Evolutionary conservation across 257 asterid species (phyloP).

Genomic region (Solanum gracilifrons): DNA sequence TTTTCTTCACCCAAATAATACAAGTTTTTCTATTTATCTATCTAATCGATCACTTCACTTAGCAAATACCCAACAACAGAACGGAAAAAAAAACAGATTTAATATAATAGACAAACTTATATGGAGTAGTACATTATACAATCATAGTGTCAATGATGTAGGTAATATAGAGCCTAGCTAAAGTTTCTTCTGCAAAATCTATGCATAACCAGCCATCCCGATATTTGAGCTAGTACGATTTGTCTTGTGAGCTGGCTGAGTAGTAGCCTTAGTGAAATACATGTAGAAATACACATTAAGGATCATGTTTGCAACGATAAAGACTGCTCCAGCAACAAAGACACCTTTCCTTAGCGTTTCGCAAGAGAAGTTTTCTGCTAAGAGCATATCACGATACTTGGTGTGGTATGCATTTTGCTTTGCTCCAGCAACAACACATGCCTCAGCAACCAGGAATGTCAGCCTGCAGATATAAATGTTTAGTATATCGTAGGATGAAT

Average conservation of each 20-base stretch:
- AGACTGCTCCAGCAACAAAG: slow-evolving; percentile 91
- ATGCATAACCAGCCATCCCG: slow-evolving; percentile 52
- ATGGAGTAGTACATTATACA: background rate
- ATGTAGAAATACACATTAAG: slow-evolving; percentile 63
- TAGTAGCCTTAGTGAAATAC: slow-evolving; percentile 71
- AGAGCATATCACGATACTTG: slow-evolving; percentile 45
- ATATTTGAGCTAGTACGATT: slow-evolving; percentile 34
- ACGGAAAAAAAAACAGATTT: background rate
- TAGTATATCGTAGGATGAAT: background rate
- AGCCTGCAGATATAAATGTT: slow-evolving; percentile 33
- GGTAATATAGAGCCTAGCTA: background rate
- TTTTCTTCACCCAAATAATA: background rate
- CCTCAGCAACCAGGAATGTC: slow-evolving; percentile 69
- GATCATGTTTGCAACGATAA: slow-evolving; percentile 66
- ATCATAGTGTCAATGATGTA: background rate
- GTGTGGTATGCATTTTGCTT: slow-evolving; percentile 75
- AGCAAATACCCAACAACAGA: background rate
- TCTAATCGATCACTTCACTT: background rate
- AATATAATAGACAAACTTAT: background rate
- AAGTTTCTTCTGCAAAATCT: slow-evolving; percentile 4
- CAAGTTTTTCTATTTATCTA: background rate
- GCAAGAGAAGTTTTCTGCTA: slow-evolving; percentile 57
- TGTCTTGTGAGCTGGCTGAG: slow-evolving; percentile 42
- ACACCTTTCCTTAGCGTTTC: slow-evolving; percentile 73
- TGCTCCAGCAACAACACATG: slow-evolving; percentile 72